Percentiles rank a stretch among this genome's conserved stretches.
phyloP scores from a whole-genome alignment of 768 basidiomycete species.

The Naematelia aurantialba region DNA sequence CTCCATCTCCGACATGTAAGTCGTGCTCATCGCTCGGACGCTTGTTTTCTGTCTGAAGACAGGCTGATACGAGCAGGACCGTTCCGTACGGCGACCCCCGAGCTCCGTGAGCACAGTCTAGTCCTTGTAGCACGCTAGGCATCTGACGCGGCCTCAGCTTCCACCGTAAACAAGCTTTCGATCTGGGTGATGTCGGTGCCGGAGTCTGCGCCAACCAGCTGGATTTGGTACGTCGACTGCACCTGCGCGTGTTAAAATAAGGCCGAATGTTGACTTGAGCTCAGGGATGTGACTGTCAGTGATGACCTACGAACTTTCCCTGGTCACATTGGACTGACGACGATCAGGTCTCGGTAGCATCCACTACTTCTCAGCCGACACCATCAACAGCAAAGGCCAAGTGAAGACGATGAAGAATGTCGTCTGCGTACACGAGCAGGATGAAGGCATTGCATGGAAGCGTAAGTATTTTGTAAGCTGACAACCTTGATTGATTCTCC shows the following conservation, averaged over 20 bases:
- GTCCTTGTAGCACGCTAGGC: not conserved
- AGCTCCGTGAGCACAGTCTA: conserved; percentile 3
- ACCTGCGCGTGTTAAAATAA: too few species aligned
- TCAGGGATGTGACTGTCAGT: conserved; percentile 8
- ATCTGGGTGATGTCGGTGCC: conserved; percentile 34
- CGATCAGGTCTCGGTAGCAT: conserved; percentile 20
- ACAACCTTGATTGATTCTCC: not conserved
- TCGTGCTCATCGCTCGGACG: too few species aligned
- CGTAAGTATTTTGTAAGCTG: conserved; percentile 11
- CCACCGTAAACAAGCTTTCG: conserved; percentile 41
- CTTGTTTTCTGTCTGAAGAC: too few species aligned
- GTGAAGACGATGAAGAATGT: conserved; percentile 23
- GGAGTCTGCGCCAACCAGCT: conserved; percentile 31
- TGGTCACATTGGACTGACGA: too few species aligned
- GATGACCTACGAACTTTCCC: conserved; percentile 28
- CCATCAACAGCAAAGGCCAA: conserved; percentile 18
- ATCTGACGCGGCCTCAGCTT: too few species aligned
- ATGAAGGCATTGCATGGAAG: conserved; percentile 46
- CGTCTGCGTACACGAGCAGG: conserved; percentile 48
- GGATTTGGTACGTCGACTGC: conserved; percentile 32
- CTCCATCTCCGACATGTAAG: conserved; percentile 35
- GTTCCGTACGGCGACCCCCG: conserved; percentile 41
- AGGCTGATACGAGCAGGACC: too few species aligned
- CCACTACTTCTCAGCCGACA: conserved; percentile 30
- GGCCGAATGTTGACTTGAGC: too few species aligned